phyloP scores from a whole-genome alignment of 805 yeast genomes.

The Sporopachydermia quercuum region DNA sequence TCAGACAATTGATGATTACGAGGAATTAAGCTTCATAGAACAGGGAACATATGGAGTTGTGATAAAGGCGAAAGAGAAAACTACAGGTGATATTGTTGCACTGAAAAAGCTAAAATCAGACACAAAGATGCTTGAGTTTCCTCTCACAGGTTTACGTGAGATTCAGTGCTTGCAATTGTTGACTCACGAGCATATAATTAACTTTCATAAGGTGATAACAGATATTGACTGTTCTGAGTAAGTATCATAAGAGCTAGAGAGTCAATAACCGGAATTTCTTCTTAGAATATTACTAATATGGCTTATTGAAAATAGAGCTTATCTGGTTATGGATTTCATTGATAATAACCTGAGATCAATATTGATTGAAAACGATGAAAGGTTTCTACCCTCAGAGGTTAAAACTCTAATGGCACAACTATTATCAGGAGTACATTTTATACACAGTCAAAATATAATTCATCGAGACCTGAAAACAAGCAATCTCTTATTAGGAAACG shows the following conservation, averaged over 20 bases:
- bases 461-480: constrained; percentile 17
- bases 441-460: constrained; percentile 13
- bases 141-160: constrained; percentile 53
- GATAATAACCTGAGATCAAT: constrained; percentile 16
- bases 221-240: constrained; percentile 12
- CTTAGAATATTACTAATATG: no score
- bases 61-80: constrained; percentile 33
- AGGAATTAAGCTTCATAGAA: constrained; percentile 15
- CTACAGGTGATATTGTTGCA: constrained; percentile 36
- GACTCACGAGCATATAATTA: constrained; percentile 36
- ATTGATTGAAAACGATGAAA: constrained; percentile 12
- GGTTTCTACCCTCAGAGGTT: constrained; percentile 16
- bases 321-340: constrained; percentile 18
- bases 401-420: constrained; percentile 16
- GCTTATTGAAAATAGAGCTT: constrained; percentile 12
- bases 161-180: constrained; percentile 39
- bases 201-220: constrained; percentile 37
- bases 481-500: constrained; percentile 13
- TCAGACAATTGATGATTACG: constrained; percentile 10
- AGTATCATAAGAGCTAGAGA: constrained; percentile 11
- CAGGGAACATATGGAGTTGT: constrained; percentile 38
- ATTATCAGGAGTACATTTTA: constrained; percentile 11
- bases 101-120: constrained; percentile 38
- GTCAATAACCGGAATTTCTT: no score
- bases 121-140: constrained; percentile 45